Evolutionary conservation across 805 yeast genomes (phyloP).

Genomic region (Metschnikowia shivogae): DNA sequence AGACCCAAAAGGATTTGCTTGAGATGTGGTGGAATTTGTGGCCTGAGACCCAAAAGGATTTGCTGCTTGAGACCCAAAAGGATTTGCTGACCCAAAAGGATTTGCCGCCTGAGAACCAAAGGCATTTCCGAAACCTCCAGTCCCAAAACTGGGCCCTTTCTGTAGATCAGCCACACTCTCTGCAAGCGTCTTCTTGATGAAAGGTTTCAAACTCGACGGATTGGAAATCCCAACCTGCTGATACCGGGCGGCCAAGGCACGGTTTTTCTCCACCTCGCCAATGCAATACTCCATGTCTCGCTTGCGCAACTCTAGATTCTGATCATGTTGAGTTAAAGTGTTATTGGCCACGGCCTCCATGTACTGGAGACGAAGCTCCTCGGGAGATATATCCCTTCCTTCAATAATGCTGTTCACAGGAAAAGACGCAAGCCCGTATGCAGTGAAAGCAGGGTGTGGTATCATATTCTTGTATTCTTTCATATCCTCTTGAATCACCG

Average conservation of each 20-base stretch:
- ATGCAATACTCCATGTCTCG: slow-evolving; percentile 21
- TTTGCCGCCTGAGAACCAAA: not conserved
- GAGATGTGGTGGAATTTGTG: too few species aligned
- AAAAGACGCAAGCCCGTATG: slow-evolving; percentile 48
- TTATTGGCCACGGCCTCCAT: slow-evolving; percentile 39
- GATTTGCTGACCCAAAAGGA: slow-evolving; percentile 9
- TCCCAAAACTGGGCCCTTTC: slow-evolving; percentile 3
- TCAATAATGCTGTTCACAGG: slow-evolving; percentile 46
- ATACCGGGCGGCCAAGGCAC: slow-evolving; percentile 53
- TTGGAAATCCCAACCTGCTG: slow-evolving; percentile 32
- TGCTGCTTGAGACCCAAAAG: slow-evolving; percentile 5
- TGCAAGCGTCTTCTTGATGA: slow-evolving; percentile 26
- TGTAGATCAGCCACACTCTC: slow-evolving; percentile 24
- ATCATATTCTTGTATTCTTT: slow-evolving; percentile 22
- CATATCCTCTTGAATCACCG: slow-evolving; percentile 22
- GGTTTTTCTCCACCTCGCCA: slow-evolving; percentile 32
- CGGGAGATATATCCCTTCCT: slow-evolving; percentile 52
- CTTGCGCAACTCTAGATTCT: slow-evolving; percentile 29
- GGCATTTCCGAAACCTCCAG: slow-evolving; percentile 8
- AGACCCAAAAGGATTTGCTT: slow-evolving; percentile 1
- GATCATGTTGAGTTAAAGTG: slow-evolving; percentile 35
- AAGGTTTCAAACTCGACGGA: slow-evolving; percentile 19
- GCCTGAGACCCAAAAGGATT: not conserved
- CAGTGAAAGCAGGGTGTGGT: slow-evolving; percentile 34
- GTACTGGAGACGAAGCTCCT: slow-evolving; percentile 48